Percentiles rank a stretch among this genome's conserved stretches.
Conservation (phyloP, 805 yeast species). For the Yarrowia phangngaensis region DNA sequence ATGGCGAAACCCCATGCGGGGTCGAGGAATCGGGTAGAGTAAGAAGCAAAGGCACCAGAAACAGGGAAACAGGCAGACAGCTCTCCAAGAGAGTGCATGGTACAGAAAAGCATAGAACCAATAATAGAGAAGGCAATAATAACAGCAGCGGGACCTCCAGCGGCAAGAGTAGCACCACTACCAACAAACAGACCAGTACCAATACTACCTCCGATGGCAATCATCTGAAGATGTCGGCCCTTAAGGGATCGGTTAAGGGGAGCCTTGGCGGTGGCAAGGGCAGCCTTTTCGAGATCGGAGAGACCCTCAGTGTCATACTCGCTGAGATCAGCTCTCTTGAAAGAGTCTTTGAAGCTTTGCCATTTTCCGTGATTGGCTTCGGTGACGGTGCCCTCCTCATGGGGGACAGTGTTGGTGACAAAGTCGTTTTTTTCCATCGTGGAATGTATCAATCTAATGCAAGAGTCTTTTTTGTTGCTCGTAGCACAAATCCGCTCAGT, state of each 20-base stretch:
- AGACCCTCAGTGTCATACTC: constrained; percentile 37
- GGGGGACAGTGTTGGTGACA: constrained; percentile 3
- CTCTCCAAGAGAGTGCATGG: constrained; percentile 65
- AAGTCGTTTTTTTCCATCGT: constrained; percentile 19
- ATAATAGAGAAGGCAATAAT: constrained; percentile 56
- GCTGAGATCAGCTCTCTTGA: constrained; percentile 44
- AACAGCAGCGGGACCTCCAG: constrained; percentile 58
- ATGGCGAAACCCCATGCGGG: constrained; percentile 68
- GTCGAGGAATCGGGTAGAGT: constrained; percentile 59
- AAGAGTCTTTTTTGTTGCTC: not conserved
- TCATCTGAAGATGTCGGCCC: constrained; percentile 64
- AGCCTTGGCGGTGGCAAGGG: constrained; percentile 44
- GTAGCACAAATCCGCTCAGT: constrained; percentile 17
- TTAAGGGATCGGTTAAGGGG: constrained; percentile 48
- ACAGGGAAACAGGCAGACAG: constrained; percentile 64
- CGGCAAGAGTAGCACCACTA: constrained; percentile 53
- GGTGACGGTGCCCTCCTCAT: constrained; percentile 14
- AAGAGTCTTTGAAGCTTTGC: constrained; percentile 29
- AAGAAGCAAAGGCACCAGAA: constrained; percentile 59
- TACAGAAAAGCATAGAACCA: constrained; percentile 61
- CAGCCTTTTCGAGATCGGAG: constrained; percentile 46
- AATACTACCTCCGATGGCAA: constrained; percentile 69
- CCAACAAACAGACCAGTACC: constrained; percentile 77
- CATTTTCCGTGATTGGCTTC: constrained; percentile 13
- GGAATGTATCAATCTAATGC: not conserved